Evolutionary conservation across 257 asterid species (phyloP).

Genomic region (Rauvolfia tetraphylla): DNA sequence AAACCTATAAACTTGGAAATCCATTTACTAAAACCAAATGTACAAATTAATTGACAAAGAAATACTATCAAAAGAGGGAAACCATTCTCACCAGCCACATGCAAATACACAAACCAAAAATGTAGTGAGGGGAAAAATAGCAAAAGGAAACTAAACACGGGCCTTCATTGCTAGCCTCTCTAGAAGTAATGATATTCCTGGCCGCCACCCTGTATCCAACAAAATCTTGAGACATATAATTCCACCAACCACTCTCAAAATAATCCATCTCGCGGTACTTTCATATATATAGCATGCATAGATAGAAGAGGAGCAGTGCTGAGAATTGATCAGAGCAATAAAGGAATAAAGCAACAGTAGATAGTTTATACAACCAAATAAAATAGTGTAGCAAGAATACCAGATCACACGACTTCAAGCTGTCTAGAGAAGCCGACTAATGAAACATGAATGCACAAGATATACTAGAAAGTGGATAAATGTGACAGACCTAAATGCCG

Average conservation of each 20-base stretch:
- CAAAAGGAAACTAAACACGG: background rate
- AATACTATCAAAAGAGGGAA: background rate
- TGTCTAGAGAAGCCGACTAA: background rate
- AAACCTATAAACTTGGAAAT: background rate
- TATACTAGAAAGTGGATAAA: background rate
- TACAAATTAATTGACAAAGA: background rate
- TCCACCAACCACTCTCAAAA: background rate
- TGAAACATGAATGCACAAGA: background rate
- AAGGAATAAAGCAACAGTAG: background rate
- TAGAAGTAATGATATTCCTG: background rate
- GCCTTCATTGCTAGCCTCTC: background rate
- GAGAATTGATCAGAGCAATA: background rate
- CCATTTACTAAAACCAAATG: background rate
- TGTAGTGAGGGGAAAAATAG: background rate
- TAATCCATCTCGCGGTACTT: slow-evolving; percentile 1
- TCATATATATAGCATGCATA: background rate
- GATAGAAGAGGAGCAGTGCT: background rate
- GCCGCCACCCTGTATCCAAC: background rate
- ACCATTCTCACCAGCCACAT: background rate
- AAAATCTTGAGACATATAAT: background rate
- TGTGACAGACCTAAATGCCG: background rate
- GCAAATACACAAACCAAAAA: background rate
- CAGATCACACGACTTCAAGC: background rate
- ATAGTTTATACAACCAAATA: background rate
- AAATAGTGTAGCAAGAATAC: background rate